phyloP scores from a whole-genome alignment of 176 grass and related monocot genomes.

The Guadua angustifolia region DNA sequence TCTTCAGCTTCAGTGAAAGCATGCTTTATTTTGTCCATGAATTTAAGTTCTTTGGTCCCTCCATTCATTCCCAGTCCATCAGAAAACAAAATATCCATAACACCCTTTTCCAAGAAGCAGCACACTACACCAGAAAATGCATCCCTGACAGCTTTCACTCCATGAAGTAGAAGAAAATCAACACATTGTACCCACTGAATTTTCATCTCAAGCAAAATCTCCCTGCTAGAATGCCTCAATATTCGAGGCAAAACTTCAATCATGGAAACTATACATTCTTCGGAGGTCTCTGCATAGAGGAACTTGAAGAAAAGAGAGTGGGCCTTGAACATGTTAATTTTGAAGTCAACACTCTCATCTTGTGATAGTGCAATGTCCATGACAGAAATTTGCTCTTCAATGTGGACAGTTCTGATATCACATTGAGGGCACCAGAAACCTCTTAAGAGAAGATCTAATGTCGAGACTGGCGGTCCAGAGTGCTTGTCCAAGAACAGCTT shows the following conservation, averaged over 20 bases:
- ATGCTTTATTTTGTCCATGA: conserved; percentile 78
- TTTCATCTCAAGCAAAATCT: conserved; percentile 62
- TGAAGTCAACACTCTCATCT: conserved; percentile 48
- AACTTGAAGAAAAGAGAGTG: conserved; percentile 80
- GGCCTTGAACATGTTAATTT: conserved; percentile 46
- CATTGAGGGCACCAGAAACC: conserved; percentile 85
- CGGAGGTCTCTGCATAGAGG: conserved; percentile 59
- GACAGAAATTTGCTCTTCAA: conserved; percentile 54
- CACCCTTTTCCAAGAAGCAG: conserved; percentile 73
- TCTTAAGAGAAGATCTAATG: conserved; percentile 79
- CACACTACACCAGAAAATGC: conserved; percentile 73
- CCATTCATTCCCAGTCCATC: conserved; percentile 46
- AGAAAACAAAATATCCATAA: conserved; percentile 72
- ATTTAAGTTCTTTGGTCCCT: conserved; percentile 55
- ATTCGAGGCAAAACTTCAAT: conserved; percentile 82
- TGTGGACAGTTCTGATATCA: conserved; percentile 51
- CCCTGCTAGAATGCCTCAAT: conserved; percentile 64
- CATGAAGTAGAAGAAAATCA: conserved; percentile 75
- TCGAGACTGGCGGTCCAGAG: conserved; percentile 49
- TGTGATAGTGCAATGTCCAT: conserved; percentile 53
- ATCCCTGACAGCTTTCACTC: conserved; percentile 75
- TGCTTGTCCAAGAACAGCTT: conserved; percentile 68
- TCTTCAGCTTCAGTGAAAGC: conserved; percentile 60
- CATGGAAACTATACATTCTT: conserved; percentile 67
- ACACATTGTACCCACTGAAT: conserved; percentile 71